Evolutionary conservation across 179 eudicot species (phyloP), one percentile per base, ranked within the genome.

Genomic region (Spinacia oleracea): DNA sequence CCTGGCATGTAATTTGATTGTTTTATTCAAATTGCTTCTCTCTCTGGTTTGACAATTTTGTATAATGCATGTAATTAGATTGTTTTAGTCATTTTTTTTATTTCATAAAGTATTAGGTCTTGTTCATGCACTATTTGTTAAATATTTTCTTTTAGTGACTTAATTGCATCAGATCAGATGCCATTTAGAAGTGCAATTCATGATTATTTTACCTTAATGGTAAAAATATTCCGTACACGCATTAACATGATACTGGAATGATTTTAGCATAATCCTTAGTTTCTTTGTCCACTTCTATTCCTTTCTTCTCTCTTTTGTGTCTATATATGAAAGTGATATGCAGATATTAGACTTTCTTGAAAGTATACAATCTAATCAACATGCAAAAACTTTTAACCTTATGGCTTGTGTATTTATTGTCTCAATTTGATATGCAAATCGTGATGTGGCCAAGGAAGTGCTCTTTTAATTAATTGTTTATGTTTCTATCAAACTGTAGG

Each of bases 401-500:
- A 12, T 43, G 45, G 32, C 23, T 23, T 46, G 60, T 25, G 35
- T 66, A 48, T 31, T 31, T 56, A 12, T 20, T 27, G 20, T 53
- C 18, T 67, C 18, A 65, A 5, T 66, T 65, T 20, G 32, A 46
- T 48, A n/a, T 62, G 63, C 23, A 72, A 75, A 32, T 58, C 35
- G 21, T 73, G 70, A 34, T 65, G 15, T 32, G 27, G 40, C 64
- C 53, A 20, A 18, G 56, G 18, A 74, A 21, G 31, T 31, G 58
- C 67, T 53, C 60, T 77, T 53, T 35, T 58, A 48, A 21, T 72
- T 53, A 51, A 25, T n/a, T 68, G 18, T 68, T 23, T 75, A 55
- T 62, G 11, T 50, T 72, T 56, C 31, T 84, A 72, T 78, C 78
- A 79, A 42, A 34, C 66, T 84, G 72, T 83, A 94, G 99, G 99